Conservation (phyloP, 192 early-diverging fungal species). For the Cetraspora pellucida region DNA sequence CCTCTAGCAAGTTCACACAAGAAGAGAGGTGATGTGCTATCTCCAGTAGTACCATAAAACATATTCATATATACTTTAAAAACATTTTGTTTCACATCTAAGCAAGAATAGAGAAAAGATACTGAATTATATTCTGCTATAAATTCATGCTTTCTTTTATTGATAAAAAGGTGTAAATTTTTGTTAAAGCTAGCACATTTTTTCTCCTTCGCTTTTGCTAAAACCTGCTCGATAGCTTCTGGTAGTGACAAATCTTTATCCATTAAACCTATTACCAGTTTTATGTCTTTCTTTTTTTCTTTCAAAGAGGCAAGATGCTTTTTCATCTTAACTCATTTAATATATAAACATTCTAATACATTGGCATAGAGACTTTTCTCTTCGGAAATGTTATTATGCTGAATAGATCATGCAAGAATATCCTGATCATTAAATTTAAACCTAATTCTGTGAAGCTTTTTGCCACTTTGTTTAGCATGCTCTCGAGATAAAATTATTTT, state of each 20-base stretch:
- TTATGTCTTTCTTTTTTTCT: slow-evolving; percentile 12
- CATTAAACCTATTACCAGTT: slow-evolving; percentile 1
- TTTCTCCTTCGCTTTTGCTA: neutral
- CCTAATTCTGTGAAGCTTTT: slow-evolving; percentile 11
- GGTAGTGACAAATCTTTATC: neutral
- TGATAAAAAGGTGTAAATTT: neutral
- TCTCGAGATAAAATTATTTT: slow-evolving; percentile 22
- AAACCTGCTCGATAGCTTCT: neutral
- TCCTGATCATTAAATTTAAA: slow-evolving; percentile 12
- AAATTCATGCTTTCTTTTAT: neutral
- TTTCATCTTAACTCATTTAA: slow-evolving; percentile 3
- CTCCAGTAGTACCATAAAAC: slow-evolving; percentile 2
- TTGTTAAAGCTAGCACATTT: neutral
- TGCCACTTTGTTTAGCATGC: neutral
- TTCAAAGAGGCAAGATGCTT: neutral
- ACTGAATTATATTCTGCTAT: slow-evolving; percentile 1
- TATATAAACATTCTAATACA: too few relatives aligned
- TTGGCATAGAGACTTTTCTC: too few relatives aligned
- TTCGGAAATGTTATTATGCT: too few relatives aligned
- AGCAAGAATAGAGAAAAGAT: slow-evolving; percentile 8
- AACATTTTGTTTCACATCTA: slow-evolving; percentile 7
- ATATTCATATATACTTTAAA: slow-evolving; percentile 25
- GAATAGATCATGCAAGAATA: neutral
- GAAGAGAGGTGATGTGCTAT: neutral
- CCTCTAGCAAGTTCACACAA: neutral